Conservation (phyloP, 805 yeast genomes). For the Starmerella davenportii region DNA sequence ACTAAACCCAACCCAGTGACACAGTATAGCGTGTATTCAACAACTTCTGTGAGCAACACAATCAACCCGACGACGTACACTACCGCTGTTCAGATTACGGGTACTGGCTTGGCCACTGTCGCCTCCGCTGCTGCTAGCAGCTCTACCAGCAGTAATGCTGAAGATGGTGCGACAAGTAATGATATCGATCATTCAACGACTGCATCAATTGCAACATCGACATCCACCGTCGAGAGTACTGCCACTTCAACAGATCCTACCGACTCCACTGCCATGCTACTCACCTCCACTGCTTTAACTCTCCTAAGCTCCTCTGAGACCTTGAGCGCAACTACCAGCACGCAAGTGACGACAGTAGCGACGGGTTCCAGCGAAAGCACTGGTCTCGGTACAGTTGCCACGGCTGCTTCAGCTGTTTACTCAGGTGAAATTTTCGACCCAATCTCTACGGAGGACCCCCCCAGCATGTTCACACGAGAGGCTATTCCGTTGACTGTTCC, state of each 20-base stretch:
- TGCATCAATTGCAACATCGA: background rate
- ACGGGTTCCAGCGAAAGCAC: slow-evolving; percentile 4
- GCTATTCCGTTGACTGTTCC: slow-evolving; percentile 32
- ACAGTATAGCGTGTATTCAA: slow-evolving; percentile 19
- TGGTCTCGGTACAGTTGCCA: slow-evolving; percentile 2
- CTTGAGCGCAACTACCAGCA: background rate
- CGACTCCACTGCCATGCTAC: background rate
- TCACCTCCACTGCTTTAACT: background rate
- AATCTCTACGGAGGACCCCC: slow-evolving; percentile 31
- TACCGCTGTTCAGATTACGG: background rate
- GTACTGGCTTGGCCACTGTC: background rate
- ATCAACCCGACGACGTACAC: slow-evolving; percentile 22
- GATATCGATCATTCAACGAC: no score
- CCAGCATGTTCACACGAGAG: slow-evolving; percentile 30
- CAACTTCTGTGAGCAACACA: slow-evolving; percentile 19
- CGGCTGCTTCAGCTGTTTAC: slow-evolving; percentile 16
- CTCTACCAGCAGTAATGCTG: no score
- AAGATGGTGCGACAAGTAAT: no score
- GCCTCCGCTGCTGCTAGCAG: slow-evolving; percentile 1
- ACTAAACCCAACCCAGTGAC: slow-evolving; percentile 22
- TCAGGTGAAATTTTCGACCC: slow-evolving; percentile 31
- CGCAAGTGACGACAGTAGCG: background rate
- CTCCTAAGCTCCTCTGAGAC: background rate
- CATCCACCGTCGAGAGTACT: no score
- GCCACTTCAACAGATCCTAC: background rate